Base-by-base conservation (phyloP, 192 early-diverging fungal species). In the Glomus cerebriforme region DNA sequence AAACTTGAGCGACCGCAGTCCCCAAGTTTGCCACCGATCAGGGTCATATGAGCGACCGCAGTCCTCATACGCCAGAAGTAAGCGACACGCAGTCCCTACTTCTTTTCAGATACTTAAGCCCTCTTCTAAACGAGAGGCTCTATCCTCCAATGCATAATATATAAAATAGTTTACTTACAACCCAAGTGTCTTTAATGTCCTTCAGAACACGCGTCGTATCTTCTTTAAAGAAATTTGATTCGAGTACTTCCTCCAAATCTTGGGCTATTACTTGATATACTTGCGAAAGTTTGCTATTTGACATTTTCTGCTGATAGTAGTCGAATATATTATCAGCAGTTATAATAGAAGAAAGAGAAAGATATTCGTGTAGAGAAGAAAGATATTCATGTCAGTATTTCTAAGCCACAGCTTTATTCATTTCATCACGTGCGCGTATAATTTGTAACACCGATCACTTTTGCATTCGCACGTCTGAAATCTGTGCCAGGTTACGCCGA, bases 141-240 rank as follows among this genome's bases (percentile, higher is more conserved):
- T 77, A 77, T 77, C 60, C 75, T 63, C 75, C 49, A 60, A 77
- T 62, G 31, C 76, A 63, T 49, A 49, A 77, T 77, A 77, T 63
- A 64, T 62, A 66, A 77, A 70, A 70, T 45, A 77, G 74, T 62
- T 75, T 75, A 75, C 74, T 75, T 39, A 64, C 29, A 75, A 64
- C 26, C 60, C 62, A 66, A 77, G 15, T 77, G 47, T 77, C 62
- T 64, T 29, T 77, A 64, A 77, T 65, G 35, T 62, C 5, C 59
- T 59, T 77, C 75, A 77, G 45, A 77, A 62, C 31, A 62, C 75
- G 64, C 59, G 60, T 60, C 32, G 60, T 66, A 77, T 77, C 65
- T 66, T 77, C 75, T 66, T 63, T 77, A 63, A 77, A 77, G 65
- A 63, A 77, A 77, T 77, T 77, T 47, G 75, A 77, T 66, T 77